Base-by-base conservation (phyloP, 192 early-diverging fungal genomes). In the Coemansia sp. region DNA sequence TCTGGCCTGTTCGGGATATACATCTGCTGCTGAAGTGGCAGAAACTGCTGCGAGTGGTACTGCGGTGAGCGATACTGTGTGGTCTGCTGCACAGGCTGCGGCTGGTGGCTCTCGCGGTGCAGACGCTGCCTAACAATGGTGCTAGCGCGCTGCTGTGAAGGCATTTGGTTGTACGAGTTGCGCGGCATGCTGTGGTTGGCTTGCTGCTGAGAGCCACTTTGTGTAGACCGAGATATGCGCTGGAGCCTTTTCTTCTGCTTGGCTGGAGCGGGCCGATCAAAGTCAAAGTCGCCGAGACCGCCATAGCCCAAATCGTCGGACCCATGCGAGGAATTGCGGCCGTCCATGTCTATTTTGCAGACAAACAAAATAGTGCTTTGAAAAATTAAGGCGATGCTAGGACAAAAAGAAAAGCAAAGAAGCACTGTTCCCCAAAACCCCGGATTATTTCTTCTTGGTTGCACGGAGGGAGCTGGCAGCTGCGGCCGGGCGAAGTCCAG, bases 211-310 rank as follows among this genome's bases (percentile, higher is more conserved):
- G 62, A 50, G 22, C 45, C 41, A 22, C 57, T 37, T 27, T 69
- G 66, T 37, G 59, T 32, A 5, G 63, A 53, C 23, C 70, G 70
- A 5, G 76, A 70, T 43, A 73, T 45, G n/a, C 76, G 70, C 57
- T 73, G 76, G 32, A 79, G 57, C 11, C 71, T 64, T 57, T 79
- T 79, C 43, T 71, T 70, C 54, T 43, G 70, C n/a, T 60, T 62
- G 17, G 62, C 50, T 3, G 69, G 77, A 12, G 72, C 50, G 3
- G 72, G 69, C 23, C 69, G 67, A 48, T 72, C 77, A 68, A 74
- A 80, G 12, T 70, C 77, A 11, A 64, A 24, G 41, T 51, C 47
- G 11, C 62, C 72, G 11, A 67, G 37, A 14, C 68, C 62, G 37
- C 38, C 53, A 43, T 64, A 69, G 51, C 60, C 51, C 17, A 59